Base-by-base conservation (phyloP, 2,329 filamentous ascomycete species). In the Ascochyta viciae-villosae region DNA sequence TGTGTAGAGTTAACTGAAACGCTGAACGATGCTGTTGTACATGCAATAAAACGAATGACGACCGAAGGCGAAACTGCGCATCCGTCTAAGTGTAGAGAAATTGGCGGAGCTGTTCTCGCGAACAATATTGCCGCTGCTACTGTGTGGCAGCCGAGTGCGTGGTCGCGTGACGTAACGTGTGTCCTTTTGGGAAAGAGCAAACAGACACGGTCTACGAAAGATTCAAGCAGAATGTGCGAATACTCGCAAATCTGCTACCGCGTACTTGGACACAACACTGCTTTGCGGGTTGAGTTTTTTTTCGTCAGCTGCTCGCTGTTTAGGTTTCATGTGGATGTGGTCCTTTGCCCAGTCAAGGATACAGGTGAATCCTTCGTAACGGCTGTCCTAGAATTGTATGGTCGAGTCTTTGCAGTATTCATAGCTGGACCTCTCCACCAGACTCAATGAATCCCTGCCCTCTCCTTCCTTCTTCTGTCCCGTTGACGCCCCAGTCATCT, bases 401-500 rank as follows among this genome's bases (percentile, higher is more conserved):
- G 7, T 19, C 39, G 6, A 27, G 27, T 6, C 4, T 16, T 4
- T 22, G 13, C 8, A 15, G 10, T 15, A 8, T 38, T 61, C 46
- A 66, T 1, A 63, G 23, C 7, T 66, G 56, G 1, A 58, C 31
- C 5, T 54, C 62, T 12, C 22, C 58, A 7, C 39, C 59, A 45
- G 60, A 51, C 42, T 63, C 62, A n/a, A 58, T 51, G 22, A 64
- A 63, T 6, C 58, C 57, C 16, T 60, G 49, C 5, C 53, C 53
- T 37, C 37, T 44, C 33, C 41, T 60, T 29, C 61, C 55, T 35
- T 63, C 57, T 24, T 52, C 55, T 9, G 40, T 45, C 12, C 53
- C 50, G 3, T 57, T 57, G n/a, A 47, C 19, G 23, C 29, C 39
- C 66, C 63, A 74, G 29, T 73, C 69, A 19, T 81, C 78, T 1